These are phyloP conservation scores for Inonotus hispidus DNA, from an alignment of 1,284 basidiomycete genomes.

Conservation along the genomic window DNA sequence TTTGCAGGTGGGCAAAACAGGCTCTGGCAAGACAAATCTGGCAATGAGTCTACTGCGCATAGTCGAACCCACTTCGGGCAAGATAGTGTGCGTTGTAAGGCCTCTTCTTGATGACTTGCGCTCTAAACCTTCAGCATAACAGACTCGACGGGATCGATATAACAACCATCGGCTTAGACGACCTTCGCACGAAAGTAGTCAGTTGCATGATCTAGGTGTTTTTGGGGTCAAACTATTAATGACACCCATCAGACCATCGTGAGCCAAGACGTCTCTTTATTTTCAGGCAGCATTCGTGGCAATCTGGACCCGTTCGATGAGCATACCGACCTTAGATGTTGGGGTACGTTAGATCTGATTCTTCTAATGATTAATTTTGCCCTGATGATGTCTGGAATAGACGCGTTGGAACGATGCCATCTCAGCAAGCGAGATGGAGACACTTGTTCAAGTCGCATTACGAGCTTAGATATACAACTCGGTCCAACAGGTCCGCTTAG, in stretches of 20 bases:
- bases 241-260: conserved; percentile 57
- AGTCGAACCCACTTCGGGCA: conserved; percentile 68
- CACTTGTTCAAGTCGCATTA: conserved; percentile 16
- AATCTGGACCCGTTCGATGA: conserved; percentile 72
- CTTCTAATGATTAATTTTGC: neutral
- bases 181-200: conserved; percentile 48
- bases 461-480: conserved; percentile 57
- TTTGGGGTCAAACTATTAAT: neutral
- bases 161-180: conserved; percentile 75
- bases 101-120: neutral
- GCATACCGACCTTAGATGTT: conserved; percentile 57
- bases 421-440: conserved; percentile 34
- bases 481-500: conserved; percentile 65
- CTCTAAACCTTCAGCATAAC: conserved; percentile 1
- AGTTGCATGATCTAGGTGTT: neutral
- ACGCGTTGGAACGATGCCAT: conserved; percentile 61
- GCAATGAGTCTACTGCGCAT: conserved; percentile 77
- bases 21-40: conserved; percentile 66
- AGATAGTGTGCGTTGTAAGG: conserved; percentile 50
- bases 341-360: conserved; percentile 26
- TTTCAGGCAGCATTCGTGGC: conserved; percentile 81
- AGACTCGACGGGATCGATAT: conserved; percentile 85
- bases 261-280: conserved; percentile 79
- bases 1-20: conserved; percentile 56
- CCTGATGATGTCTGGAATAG: neutral